Base-by-base conservation (phyloP, 1,139 yeast species). In the Lodderomyces theae region DNA sequence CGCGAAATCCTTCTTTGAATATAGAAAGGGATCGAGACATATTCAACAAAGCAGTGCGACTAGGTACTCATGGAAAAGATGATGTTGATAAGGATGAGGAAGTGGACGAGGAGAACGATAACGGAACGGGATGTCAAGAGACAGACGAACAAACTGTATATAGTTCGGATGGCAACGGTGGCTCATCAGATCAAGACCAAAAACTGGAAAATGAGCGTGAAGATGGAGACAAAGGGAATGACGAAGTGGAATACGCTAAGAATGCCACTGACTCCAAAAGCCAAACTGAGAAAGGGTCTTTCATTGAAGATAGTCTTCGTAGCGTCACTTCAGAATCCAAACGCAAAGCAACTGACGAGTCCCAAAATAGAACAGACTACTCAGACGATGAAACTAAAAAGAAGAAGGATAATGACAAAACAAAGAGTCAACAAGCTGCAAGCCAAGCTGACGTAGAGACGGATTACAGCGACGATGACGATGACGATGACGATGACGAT, bases 401-500 rank as follows among this genome's bases (percentile, higher is more conserved):
- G 9, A 30, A 30, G 24, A 19, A n/a, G 5, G 24, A 31, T 17
- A 15, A 11, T 11, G 23, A 31, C 3, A 21, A 2, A 10, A 28
- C 24, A 15, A 22, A 8, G 12, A 33, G 28, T 11, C 34, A 37
- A 37, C 17, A 6, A 13, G 28, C 19, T 5, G 25, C 10, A 12
- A 39, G 45, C 32, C 44, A 42, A 33, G 40, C 37, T 12, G 44
- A 42, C 25, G 38, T 38, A 3, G 50, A 43, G 7, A 48, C 50
- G 4, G 51, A 47, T 29, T 48, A 48, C 26, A 45, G 46, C 28
- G 44, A 46, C n/a, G 42, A 37, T 16, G 45, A 44, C 5, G 34
- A 37, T 26, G 38, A 34, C 18, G 34, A 19, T 31, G 34, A 15
- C 17, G 15, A 28, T 31, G 22, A 34, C 13, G 32, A 28, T n/a